phyloP scores from a whole-genome alignment of 345 rosid genomes.

The Schrenkiella parvula region DNA sequence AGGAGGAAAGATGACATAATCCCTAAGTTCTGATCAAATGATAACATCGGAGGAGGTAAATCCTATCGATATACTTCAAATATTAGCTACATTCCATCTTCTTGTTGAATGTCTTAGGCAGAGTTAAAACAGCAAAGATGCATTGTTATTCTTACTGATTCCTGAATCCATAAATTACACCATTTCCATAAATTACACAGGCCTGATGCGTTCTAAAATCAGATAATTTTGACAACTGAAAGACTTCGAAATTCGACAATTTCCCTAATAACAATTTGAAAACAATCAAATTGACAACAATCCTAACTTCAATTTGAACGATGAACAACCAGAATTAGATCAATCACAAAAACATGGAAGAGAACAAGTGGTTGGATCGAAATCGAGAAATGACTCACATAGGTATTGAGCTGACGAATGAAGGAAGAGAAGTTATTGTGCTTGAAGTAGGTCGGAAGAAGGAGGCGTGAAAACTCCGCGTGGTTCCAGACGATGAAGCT shows the following conservation, averaged over 20 bases:
- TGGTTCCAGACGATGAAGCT: slow-evolving; percentile 97
- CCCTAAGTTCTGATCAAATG: neutral
- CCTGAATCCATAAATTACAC: too few relatives aligned
- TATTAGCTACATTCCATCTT: too few relatives aligned
- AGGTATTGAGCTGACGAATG: slow-evolving; percentile 74
- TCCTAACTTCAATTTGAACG: neutral
- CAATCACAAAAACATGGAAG: neutral
- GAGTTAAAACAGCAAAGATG: too few relatives aligned
- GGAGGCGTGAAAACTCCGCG: slow-evolving; percentile 71
- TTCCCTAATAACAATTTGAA: neutral
- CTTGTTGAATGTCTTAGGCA: too few relatives aligned
- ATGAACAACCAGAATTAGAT: neutral
- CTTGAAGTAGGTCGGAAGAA: slow-evolving; percentile 87
- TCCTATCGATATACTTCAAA: too few relatives aligned
- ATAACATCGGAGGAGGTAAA: too few relatives aligned
- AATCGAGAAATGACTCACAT: slow-evolving; percentile 38
- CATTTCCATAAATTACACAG: too few relatives aligned
- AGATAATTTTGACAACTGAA: neutral
- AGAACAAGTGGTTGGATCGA: neutral
- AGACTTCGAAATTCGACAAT: neutral
- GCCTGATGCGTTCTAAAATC: neutral
- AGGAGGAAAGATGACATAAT: neutral
- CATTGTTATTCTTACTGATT: too few relatives aligned
- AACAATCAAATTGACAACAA: too few relatives aligned
- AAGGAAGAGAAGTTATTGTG: slow-evolving; percentile 94